phyloP scores from a whole-genome alignment of 139 green algal genomes.

The Coccomyxa sp. region DNA sequence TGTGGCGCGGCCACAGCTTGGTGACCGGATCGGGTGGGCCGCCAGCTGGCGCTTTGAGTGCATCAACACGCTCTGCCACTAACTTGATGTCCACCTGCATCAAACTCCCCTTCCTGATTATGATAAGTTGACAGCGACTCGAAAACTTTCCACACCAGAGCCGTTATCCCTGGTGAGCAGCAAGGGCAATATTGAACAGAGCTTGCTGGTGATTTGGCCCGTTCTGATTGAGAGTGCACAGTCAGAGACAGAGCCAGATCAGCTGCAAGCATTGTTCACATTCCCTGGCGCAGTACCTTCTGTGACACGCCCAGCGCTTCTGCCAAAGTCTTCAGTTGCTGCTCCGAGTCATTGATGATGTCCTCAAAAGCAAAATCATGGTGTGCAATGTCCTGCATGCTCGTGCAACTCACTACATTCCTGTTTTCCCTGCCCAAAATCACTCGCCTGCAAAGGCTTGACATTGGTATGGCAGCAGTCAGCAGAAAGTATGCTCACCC shows the following conservation, averaged over 20 bases:
- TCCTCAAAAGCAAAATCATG: slow-evolving; percentile 30
- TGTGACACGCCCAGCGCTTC: slow-evolving; percentile 1
- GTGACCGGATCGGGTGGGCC: slow-evolving; percentile 5
- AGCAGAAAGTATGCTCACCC: no score
- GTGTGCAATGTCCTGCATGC: slow-evolving; percentile 12
- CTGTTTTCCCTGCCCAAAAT: no score
- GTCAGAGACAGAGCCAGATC: neutral
- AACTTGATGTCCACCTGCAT: neutral
- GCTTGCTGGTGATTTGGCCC: no score
- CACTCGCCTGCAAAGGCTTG: no score
- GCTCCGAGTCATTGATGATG: slow-evolving; percentile 8
- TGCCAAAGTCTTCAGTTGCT: slow-evolving; percentile 16
- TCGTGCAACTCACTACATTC: neutral
- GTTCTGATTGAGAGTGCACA: neutral
- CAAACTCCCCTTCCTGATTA: neutral
- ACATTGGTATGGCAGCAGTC: no score
- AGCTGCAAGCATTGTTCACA: no score
- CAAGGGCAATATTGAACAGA: no score
- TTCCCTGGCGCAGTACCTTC: neutral
- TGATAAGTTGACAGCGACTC: neutral
- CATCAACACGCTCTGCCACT: neutral
- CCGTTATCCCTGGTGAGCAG: no score
- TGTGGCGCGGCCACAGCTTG: slow-evolving; percentile 8
- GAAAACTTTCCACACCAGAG: neutral
- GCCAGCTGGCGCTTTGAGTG: neutral